These are phyloP conservation scores for Coemansia sp. DNA, from an alignment of 192 early-diverging fungal species.

Conservation along the genomic window DNA sequence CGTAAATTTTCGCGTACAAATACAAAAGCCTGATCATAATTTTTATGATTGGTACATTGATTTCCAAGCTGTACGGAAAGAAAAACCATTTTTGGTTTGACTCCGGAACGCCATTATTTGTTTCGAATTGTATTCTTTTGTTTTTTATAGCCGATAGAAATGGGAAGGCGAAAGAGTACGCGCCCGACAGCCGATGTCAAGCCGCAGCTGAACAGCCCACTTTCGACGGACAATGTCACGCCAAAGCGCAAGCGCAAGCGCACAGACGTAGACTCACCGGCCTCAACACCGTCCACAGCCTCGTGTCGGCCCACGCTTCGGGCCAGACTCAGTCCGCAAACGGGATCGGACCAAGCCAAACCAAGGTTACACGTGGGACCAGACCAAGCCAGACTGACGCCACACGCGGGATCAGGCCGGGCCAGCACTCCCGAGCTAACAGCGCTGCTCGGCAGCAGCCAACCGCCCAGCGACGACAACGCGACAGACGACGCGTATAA, in stretches of 20 bases:
- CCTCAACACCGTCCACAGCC: neutral
- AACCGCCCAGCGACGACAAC: neutral
- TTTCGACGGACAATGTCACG: no score
- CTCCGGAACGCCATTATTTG: no score
- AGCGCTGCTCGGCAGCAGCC: slow-evolving; percentile 3
- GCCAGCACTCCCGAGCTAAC: neutral
- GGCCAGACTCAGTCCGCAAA: neutral
- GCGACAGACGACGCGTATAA: neutral
- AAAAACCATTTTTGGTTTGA: no score
- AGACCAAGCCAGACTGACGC: neutral
- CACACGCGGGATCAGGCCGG: neutral
- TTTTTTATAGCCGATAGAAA: no score
- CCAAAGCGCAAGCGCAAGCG: neutral
- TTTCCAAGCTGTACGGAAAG: no score
- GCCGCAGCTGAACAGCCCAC: no score
- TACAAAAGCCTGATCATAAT: no score
- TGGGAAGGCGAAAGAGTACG: no score
- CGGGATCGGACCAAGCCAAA: neutral
- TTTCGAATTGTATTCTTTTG: no score
- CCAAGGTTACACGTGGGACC: neutral
- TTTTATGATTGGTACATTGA: no score
- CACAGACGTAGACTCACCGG: neutral
- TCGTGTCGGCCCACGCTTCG: neutral
- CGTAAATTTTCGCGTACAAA: no score
- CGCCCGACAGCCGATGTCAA: no score